Evolutionary conservation across 2,329 filamentous ascomycete species (phyloP).

Genomic region (Trichophyton mentagrophytes): DNA sequence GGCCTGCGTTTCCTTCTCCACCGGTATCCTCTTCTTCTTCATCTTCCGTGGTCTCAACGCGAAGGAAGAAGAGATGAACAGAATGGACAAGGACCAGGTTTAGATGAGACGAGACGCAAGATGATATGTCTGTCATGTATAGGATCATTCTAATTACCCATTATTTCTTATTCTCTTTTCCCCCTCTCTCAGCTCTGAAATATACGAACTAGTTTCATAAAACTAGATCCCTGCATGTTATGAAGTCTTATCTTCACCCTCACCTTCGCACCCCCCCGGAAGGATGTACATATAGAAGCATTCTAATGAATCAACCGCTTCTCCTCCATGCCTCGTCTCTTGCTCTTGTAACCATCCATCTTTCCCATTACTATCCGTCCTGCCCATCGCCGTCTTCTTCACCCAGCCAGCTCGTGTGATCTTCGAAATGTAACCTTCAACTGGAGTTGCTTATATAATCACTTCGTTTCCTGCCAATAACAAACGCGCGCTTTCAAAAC

Average conservation of each 20-base stretch:
- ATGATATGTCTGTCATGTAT: background rate
- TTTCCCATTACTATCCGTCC: background rate
- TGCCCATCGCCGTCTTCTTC: background rate
- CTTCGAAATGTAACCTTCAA: background rate
- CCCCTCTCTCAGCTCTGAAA: background rate
- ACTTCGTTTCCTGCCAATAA: too few species aligned
- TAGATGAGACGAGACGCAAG: background rate
- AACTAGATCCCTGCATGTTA: background rate
- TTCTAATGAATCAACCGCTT: background rate
- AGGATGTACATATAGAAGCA: conserved; percentile 3
- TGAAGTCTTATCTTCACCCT: background rate
- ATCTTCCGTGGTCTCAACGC: conserved; percentile 38
- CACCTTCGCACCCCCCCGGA: background rate
- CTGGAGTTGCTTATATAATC: too few species aligned
- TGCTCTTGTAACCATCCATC: background rate
- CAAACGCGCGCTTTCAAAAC: too few species aligned
- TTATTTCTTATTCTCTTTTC: background rate
- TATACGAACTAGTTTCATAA: too few species aligned
- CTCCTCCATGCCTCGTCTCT: background rate
- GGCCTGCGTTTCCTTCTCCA: conserved; percentile 36
- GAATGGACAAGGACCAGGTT: conserved; percentile 30
- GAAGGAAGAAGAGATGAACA: conserved; percentile 40
- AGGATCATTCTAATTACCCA: background rate
- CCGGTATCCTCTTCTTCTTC: conserved; percentile 43
- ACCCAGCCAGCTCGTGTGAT: background rate